phyloP scores from a whole-genome alignment of 305 asterid genomes.

The Rubia tinctorum region DNA sequence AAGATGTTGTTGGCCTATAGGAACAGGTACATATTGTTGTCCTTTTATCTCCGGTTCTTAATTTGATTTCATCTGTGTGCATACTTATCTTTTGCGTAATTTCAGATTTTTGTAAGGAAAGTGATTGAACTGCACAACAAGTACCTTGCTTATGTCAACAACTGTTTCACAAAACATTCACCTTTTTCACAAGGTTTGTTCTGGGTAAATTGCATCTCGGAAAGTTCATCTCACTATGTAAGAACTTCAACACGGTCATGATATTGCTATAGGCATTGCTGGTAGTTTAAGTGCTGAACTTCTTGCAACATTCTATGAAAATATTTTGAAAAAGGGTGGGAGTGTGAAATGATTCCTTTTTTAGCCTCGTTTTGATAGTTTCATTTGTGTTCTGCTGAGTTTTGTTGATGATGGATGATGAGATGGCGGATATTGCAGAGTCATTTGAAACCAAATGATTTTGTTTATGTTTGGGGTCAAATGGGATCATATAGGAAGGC shows the following conservation, averaged over 20 bases:
- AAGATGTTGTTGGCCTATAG: conserved; percentile 80
- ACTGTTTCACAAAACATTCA: conserved; percentile 80
- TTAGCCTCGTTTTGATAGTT: background rate
- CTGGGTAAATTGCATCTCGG: conserved; percentile 17
- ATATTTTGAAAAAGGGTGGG: conserved; percentile 34
- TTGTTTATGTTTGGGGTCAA: conserved; percentile 60
- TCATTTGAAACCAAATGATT: conserved; percentile 58
- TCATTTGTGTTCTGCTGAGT: conserved; percentile 32
- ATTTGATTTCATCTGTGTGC: conserved; percentile 20
- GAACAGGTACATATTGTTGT: conserved; percentile 56
- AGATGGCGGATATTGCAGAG: conserved; percentile 48
- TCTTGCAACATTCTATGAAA: too few relatives aligned
- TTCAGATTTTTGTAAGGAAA: conserved; percentile 85
- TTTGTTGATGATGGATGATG: conserved; percentile 52
- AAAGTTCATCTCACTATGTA: too few relatives aligned
- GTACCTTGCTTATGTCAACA: conserved; percentile 82
- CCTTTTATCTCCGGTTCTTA: conserved; percentile 8
- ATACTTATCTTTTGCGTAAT: conserved; percentile 14
- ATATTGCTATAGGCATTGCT: too few relatives aligned
- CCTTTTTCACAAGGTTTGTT: conserved; percentile 91
- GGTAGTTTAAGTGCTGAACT: too few relatives aligned
- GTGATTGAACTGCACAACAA: conserved; percentile 95
- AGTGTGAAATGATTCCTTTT: background rate
- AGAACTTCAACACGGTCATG: too few relatives aligned
- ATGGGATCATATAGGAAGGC: conserved; percentile 42